Conservation (phyloP, 257 asterid species). For the Ocimum tenuiflorum region DNA sequence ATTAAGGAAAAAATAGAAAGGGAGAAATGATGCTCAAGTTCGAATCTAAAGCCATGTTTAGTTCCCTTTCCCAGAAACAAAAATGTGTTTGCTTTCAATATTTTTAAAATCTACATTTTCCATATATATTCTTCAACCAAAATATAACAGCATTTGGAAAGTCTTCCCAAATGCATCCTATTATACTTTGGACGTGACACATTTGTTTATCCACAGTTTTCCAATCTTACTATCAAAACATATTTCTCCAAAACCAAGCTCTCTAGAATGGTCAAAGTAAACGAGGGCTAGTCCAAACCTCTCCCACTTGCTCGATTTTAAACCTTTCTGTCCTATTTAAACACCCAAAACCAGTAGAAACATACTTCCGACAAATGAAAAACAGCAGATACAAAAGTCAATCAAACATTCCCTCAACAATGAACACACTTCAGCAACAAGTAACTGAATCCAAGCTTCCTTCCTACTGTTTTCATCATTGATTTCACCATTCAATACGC, state of each 20-base stretch:
- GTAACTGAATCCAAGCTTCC: not conserved
- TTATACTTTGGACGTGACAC: not conserved
- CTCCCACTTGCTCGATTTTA: not conserved
- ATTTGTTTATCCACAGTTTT: not conserved
- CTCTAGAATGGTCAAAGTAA: not conserved
- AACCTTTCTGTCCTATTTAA: not conserved
- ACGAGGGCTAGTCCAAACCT: not conserved
- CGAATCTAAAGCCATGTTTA: not conserved
- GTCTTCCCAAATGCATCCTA: not conserved
- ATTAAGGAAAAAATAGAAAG: not conserved
- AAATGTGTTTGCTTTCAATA: not conserved
- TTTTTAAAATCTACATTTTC: not conserved
- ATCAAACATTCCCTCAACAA: not conserved
- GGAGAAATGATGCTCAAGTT: not conserved
- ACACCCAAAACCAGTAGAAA: not conserved
- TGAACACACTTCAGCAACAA: constrained; percentile 11
- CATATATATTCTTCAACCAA: not conserved
- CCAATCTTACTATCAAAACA: not conserved
- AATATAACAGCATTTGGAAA: not conserved
- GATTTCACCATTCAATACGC: not conserved
- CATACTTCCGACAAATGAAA: not conserved
- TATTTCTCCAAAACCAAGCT: not conserved
- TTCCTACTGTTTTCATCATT: not conserved
- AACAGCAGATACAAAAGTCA: not conserved
- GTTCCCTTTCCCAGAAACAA: not conserved